A percentile compares a stretch with the other conserved stretches of the same genome.
These are phyloP conservation scores for Penicillium pancosmium DNA, from an alignment of 495 filamentous ascomycete genomes.

Conservation along the genomic window DNA sequence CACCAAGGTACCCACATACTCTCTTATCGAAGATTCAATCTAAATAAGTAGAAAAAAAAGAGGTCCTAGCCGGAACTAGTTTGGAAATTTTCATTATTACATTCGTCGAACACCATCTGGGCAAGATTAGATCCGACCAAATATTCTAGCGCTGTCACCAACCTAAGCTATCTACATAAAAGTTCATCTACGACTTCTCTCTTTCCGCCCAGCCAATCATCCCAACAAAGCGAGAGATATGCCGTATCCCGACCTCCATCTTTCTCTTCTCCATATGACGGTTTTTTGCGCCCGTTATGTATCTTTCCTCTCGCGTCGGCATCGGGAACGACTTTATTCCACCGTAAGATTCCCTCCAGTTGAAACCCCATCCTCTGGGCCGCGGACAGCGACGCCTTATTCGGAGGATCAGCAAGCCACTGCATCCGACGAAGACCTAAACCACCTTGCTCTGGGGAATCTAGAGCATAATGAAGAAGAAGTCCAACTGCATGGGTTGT, in stretches of 20 bases:
- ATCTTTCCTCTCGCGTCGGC: conserved; percentile 6
- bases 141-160: too few relatives aligned
- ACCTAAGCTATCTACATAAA: background rate
- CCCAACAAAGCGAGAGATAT: conserved; percentile 6
- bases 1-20: background rate
- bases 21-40: background rate
- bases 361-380: conserved; percentile 17
- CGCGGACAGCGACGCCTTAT: conserved; percentile 16
- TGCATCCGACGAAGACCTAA: conserved; percentile 23
- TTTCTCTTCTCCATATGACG: background rate
- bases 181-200: conserved; percentile 4
- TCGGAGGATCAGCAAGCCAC: conserved; percentile 13
- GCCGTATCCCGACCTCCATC: conserved; percentile 7
- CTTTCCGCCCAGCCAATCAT: conserved; percentile 9
- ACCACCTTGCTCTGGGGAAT: conserved; percentile 12
- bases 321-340: conserved; percentile 1
- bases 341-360: conserved; percentile 10
- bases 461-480: conserved; percentile 16
- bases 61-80: background rate
- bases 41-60: background rate
- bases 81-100: background rate
- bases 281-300: conserved; percentile 2
- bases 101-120: too few relatives aligned
- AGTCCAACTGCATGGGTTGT: conserved; percentile 25
- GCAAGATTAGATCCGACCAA: too few relatives aligned